Evolutionary conservation across 176 grass and related monocot species (phyloP), one percentile per base, ranked within the genome.

Genomic region (Microstegium vimineum): DNA sequence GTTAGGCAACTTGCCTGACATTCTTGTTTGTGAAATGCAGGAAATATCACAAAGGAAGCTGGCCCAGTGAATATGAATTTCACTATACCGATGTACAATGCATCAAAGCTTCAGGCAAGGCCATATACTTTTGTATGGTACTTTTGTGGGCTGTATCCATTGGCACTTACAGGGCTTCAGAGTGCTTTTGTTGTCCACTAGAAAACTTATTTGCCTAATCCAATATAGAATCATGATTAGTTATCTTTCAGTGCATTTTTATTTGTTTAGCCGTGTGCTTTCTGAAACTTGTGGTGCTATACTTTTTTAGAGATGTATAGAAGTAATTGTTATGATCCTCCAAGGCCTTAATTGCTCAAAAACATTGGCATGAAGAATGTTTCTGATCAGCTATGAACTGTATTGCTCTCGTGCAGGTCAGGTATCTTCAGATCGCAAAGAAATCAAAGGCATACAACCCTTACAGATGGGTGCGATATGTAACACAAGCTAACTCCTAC

Each of bases 61-160:
- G 96, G 96, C 40, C 96, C 96, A 64, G 93, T 99, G 59, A 99
- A 95, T 83, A 95, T 99, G 93, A 99, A 99, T 76, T 99, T 99
- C 74, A 95, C 87, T 60, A 99, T 95, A 75, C 93, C 96, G 2
- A 99, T 95, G 96, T 99, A 99, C 89, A 99, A 99, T 89, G 63
- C 93, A 61, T 99, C 96, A 43, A 95, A 92, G 74, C 79, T 99
- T 41, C 96, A 99, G 93, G 96, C 92, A 86, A 94, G 42, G 66
- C 10, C 34, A 61, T 70, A 10, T 60, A 30, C 54, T 87, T 12
- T 15, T 78, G 41, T 60, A 65, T 51, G 20, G 64, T 79, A 23
- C 25, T 62, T 61, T 69, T 66, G 11, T 35, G 51, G 62, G 8
- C 54, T 79, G 10, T 38, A 27, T 35, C 18, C 5, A 49, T 9